Conservation (phyloP, 73 alveolate species). For the Paramecium sexaurelia region DNA sequence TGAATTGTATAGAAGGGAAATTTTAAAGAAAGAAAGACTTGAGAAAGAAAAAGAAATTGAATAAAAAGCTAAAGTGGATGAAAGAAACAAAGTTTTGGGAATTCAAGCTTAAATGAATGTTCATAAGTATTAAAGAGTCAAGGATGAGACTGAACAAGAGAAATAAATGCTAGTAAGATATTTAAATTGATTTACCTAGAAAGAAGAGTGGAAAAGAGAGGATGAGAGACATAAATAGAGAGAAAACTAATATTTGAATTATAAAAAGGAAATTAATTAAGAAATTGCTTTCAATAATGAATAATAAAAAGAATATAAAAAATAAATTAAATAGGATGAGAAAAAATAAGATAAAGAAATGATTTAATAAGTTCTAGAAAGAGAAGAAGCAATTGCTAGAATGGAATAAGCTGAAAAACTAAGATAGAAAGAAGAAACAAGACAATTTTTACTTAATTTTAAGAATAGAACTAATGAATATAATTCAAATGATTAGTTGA, state of each 20-base stretch:
- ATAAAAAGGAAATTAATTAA: not conserved
- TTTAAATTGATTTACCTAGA: not conserved
- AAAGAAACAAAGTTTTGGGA: conserved; percentile 57
- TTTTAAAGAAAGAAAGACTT: conserved; percentile 34
- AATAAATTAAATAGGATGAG: not conserved
- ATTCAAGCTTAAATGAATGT: conserved; percentile 28
- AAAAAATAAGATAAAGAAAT: conserved; percentile 23
- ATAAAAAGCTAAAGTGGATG: conserved; percentile 39
- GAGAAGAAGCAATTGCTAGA: conserved; percentile 49
- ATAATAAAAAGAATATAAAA: conserved; percentile 11
- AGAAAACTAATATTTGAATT: not conserved
- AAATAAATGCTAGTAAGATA: conserved; percentile 42
- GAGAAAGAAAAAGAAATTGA: conserved; percentile 49
- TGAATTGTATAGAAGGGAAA: conserved; percentile 59
- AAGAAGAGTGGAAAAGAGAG: conserved; percentile 61
- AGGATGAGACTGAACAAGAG: conserved; percentile 41
- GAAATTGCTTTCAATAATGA: conserved; percentile 45
- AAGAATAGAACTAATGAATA: conserved; percentile 33
- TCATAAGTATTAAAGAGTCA: not conserved
- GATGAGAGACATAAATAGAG: conserved; percentile 64
- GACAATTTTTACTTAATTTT: conserved; percentile 40
- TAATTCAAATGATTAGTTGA: conserved; percentile 3
- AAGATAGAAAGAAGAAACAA: conserved; percentile 46
- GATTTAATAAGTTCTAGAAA: conserved; percentile 18
- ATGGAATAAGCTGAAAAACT: conserved; percentile 41